phyloP scores from a whole-genome alignment of 2,329 filamentous ascomycete genomes.

The Aureobasidium sp. region DNA sequence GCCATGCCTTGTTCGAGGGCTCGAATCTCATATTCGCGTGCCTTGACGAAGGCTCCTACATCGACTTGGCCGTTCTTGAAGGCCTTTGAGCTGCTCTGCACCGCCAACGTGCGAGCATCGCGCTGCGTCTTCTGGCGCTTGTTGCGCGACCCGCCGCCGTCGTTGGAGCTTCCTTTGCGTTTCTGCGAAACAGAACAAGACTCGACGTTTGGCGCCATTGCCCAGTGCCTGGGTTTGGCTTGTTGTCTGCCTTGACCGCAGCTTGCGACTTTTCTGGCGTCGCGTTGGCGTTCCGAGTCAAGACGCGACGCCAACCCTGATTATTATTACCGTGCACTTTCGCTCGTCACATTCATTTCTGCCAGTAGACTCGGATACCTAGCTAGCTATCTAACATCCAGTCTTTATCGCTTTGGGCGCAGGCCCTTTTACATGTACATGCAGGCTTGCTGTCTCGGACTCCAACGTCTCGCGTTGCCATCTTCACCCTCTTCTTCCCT shows the following conservation, averaged over 20 bases:
- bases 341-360: background rate
- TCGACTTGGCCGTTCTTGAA: conserved; percentile 71
- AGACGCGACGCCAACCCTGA: background rate
- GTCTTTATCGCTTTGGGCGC: background rate
- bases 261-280: conserved; percentile 9
- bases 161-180: conserved; percentile 3
- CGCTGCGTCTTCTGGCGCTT: conserved; percentile 20
- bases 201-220: conserved; percentile 4
- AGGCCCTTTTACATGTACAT: background rate
- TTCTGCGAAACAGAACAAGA: no score
- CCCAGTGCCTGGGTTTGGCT: no score
- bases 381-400: conserved; percentile 9
- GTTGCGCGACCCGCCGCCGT: conserved; percentile 9
- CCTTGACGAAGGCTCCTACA: conserved; percentile 73
- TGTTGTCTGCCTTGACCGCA: no score
- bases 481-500: background rate
- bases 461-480: conserved; percentile 2
- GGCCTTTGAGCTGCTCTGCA: conserved; percentile 45
- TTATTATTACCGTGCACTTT: background rate
- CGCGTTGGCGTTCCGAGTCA: conserved; percentile 9
- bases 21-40: conserved; percentile 82
- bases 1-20: conserved; percentile 77
- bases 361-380: background rate
- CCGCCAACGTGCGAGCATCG: conserved; percentile 41
- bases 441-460: background rate